Evolutionary conservation across 306 rosid species (phyloP).

Genomic region (Boehmeria nivea): DNA sequence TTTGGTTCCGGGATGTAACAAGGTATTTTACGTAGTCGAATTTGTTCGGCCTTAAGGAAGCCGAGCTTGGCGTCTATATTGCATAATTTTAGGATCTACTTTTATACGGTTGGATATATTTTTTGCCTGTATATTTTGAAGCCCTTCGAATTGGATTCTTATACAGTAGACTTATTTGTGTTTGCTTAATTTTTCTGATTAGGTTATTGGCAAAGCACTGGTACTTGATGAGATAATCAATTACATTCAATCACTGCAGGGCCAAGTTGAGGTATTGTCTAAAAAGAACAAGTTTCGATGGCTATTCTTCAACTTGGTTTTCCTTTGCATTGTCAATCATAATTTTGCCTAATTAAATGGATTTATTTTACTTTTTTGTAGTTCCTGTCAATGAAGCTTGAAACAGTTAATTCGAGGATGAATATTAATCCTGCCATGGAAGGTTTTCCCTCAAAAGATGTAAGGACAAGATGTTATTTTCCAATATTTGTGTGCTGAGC

Average conservation of each 20-base stretch:
- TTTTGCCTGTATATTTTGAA: no score
- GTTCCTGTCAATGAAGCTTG: conserved; percentile 96
- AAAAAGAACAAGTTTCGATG: conserved; percentile 1
- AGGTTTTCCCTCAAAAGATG: conserved; percentile 65
- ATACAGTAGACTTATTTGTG: background rate
- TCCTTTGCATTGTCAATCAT: conserved; percentile 7
- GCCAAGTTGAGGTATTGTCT: conserved; percentile 71
- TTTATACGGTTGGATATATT: no score
- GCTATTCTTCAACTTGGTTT: background rate
- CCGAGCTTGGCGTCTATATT: no score
- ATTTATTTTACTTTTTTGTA: conserved; percentile 15
- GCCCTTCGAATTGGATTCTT: background rate
- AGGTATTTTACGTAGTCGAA: conserved; percentile 44
- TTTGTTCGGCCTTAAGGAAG: no score
- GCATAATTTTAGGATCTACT: no score
- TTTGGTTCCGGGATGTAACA: conserved; percentile 92
- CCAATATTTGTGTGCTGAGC: no score
- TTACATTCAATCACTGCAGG: conserved; percentile 84
- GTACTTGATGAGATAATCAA: conserved; percentile 93
- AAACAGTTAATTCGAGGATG: conserved; percentile 74
- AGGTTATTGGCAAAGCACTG: conserved; percentile 93
- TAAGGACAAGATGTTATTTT: conserved; percentile 37
- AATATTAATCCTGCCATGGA: conserved; percentile 40
- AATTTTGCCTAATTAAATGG: conserved; percentile 18
- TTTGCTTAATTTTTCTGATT: background rate